A percentile compares a stretch with the other conserved stretches of the same genome.
Conservation (phyloP, 1,139 yeast genomes). For the Debaryomyces coudertii region DNA sequence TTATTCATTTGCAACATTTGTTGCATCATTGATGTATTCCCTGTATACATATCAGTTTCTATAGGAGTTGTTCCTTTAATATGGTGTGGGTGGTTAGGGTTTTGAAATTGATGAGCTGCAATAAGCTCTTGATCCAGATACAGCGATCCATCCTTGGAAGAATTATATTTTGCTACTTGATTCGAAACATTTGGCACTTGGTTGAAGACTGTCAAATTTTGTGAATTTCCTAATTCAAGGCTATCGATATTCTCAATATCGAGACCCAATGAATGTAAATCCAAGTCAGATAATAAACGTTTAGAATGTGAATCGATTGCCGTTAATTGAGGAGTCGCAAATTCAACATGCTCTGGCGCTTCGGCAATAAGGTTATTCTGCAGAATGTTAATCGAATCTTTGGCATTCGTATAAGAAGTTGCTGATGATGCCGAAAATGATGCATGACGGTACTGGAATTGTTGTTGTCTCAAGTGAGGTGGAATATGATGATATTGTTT, state of each 20-base stretch:
- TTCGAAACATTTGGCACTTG: background rate
- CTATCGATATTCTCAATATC: slow-evolving; percentile 42
- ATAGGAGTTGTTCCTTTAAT: slow-evolving; percentile 43
- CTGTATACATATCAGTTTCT: slow-evolving; percentile 34
- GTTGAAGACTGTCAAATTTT: background rate
- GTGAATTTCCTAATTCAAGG: slow-evolving; percentile 25
- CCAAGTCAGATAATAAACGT: slow-evolving; percentile 28
- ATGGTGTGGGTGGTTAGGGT: slow-evolving; percentile 43
- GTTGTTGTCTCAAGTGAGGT: slow-evolving; percentile 12
- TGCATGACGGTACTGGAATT: slow-evolving; percentile 54
- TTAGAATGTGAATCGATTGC: slow-evolving; percentile 29
- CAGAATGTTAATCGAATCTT: slow-evolving; percentile 42
- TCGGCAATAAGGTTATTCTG: slow-evolving; percentile 32
- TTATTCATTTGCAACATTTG: slow-evolving; percentile 26
- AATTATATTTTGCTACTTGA: background rate
- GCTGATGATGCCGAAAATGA: slow-evolving; percentile 85
- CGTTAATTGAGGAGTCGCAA: slow-evolving; percentile 75
- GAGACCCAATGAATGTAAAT: slow-evolving; percentile 29
- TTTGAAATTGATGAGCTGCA: slow-evolving; percentile 33
- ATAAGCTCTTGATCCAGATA: slow-evolving; percentile 19
- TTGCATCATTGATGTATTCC: slow-evolving; percentile 25
- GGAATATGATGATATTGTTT: slow-evolving; percentile 11
- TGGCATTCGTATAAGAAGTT: slow-evolving; percentile 61
- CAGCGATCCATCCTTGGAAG: slow-evolving; percentile 18
- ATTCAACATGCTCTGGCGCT: slow-evolving; percentile 69